Conservation (phyloP, 345 rosid species). For the Eucalyptus camaldulensis region DNA sequence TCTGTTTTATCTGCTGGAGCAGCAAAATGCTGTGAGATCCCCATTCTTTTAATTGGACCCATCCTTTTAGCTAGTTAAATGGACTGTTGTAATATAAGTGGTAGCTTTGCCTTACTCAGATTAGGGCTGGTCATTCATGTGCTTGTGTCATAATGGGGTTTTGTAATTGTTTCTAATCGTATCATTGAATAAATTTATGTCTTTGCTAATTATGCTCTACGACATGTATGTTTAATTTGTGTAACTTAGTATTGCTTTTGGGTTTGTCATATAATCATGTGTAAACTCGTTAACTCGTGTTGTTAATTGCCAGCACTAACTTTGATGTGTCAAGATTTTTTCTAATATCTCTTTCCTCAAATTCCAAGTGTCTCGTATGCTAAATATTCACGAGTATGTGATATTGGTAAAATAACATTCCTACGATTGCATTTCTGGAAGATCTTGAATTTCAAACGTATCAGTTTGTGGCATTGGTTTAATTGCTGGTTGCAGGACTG, state of each 20-base stretch:
- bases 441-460: not conserved
- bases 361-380: not conserved
- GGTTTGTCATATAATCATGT: not conserved
- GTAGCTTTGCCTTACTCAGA: not conserved
- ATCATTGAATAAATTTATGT: not conserved
- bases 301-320: not conserved
- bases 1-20: not conserved
- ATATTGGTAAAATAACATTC: not conserved
- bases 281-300: not conserved
- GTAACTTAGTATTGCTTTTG: not conserved
- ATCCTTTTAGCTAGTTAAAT: not conserved
- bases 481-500: not conserved
- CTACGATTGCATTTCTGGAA: not conserved
- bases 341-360: not conserved
- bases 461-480: not conserved
- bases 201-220: not conserved
- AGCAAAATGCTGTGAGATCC: not conserved
- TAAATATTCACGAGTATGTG: not conserved
- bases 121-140: not conserved
- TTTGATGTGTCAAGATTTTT: not conserved
- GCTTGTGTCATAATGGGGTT: not conserved
- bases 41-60: not conserved
- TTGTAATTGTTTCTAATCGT: not conserved
- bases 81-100: not conserved
- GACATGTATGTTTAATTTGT: not conserved